Base-by-base conservation (phyloP, 2,329 filamentous ascomycete species). In the Fusarium staphyleae region DNA sequence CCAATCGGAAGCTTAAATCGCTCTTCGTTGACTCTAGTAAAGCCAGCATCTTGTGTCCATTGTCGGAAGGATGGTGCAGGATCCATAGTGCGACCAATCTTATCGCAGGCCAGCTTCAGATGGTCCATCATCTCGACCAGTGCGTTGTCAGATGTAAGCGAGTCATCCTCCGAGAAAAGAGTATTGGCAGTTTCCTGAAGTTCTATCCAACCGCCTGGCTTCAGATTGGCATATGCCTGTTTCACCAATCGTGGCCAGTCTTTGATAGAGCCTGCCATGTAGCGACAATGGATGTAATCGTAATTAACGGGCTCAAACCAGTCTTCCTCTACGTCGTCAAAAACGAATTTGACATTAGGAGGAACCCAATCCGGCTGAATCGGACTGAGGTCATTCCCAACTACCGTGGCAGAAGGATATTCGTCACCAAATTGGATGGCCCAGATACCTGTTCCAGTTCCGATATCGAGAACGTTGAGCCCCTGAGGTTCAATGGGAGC, bases 271-370 rank as follows among this genome's bases (percentile, higher is more conserved):
- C 70, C 73, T 3, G 67, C 65, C 57, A 76, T 69, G 30, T 68
- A 72, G 1, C 72, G 66, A 15, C 71, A 68, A 40, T 76, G 71
- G 10, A 76, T 72, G 29, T 64, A 74, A 32, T 72, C 70, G 34
- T 71, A 72, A 11, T 62, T 48, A 2, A 54, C 37, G 0, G 58
- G 42, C 24, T 70, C 60, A 2, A 43, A 48, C 85, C 85, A 87
- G 2, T 81, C 75, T 28, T 81, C 75, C 62, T 86, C 82, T 14
- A 79, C 75, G 61, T 87, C 83, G 62, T 87, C 84, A 7, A 87
- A 75, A 29, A 85, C 67, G 63, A 86, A 87, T 5, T 74, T 76
- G 48, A 85, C 76, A 57, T 86, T 87, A 3, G 81, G 78, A 2
- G 84, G 84, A 1, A 86, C 77, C 71, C 74, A 76, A 9, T 70